These are phyloP conservation scores for Sporothrix mexicana DNA, from an alignment of 2,329 filamentous ascomycete species.

Conservation along the genomic window DNA sequence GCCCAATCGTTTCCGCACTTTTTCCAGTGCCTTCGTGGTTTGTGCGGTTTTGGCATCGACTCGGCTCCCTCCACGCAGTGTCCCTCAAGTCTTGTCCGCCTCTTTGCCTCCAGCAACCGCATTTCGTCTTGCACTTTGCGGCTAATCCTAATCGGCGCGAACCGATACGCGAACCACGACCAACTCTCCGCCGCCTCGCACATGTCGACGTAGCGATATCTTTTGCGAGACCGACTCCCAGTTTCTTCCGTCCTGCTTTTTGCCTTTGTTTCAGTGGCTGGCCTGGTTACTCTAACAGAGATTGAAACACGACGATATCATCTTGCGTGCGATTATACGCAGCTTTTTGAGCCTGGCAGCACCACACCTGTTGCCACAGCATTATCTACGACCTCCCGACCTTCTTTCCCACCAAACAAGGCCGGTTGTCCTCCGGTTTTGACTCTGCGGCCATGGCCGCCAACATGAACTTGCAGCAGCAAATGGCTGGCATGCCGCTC, in stretches of 20 bases:
- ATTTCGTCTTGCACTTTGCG: no score
- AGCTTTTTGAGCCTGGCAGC: neutral
- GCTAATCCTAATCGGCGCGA: neutral
- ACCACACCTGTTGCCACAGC: neutral
- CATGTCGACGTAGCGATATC: conserved; percentile 6
- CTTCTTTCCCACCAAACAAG: neutral
- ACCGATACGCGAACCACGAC: neutral
- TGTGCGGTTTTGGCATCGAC: conserved; percentile 4
- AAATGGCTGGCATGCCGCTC: conserved; percentile 55
- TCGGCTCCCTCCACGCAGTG: neutral
- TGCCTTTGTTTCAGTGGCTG: neutral
- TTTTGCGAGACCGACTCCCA: neutral
- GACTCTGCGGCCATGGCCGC: conserved; percentile 61
- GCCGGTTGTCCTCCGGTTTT: neutral
- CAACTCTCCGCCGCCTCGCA: conserved; percentile 10
- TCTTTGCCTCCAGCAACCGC: neutral
- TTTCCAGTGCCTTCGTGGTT: neutral
- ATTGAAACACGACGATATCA: no score
- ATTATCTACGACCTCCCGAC: neutral
- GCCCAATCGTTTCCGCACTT: conserved; percentile 25
- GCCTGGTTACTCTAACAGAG: no score
- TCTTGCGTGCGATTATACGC: no score
- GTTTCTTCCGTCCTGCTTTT: neutral
- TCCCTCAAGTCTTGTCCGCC: neutral
- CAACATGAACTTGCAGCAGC: conserved; percentile 55